These are phyloP conservation scores for Metarhizium humberi DNA, from an alignment of 2,329 filamentous ascomycete genomes.

Conservation along the genomic window DNA sequence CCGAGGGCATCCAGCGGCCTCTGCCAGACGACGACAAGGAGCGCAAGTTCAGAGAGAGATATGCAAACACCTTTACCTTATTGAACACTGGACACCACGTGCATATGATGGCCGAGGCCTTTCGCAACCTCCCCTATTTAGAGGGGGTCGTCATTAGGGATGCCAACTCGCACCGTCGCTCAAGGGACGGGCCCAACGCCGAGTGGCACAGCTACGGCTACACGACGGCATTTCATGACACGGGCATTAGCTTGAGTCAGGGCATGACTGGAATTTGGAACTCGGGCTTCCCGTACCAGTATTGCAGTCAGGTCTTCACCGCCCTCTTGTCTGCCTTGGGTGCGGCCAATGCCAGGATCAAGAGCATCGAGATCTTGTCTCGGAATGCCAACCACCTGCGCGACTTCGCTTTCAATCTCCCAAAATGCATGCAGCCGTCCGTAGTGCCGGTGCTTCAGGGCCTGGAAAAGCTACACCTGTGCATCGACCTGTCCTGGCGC, in stretches of 20 bases:
- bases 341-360: constrained; percentile 25
- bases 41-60: constrained; percentile 10
- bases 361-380: constrained; percentile 39
- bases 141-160: constrained; percentile 50
- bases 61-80: constrained; percentile 19
- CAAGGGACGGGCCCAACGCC: constrained; percentile 33
- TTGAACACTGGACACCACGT: constrained; percentile 35
- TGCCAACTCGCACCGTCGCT: constrained; percentile 39
- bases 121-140: constrained; percentile 44
- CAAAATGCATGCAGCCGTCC: constrained; percentile 24
- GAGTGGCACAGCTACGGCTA: constrained; percentile 49
- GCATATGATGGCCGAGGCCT: constrained; percentile 46
- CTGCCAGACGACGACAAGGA: constrained; percentile 7
- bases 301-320: constrained; percentile 27
- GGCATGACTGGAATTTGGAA: constrained; percentile 5
- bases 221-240: constrained; percentile 26
- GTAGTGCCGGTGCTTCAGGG: constrained; percentile 31
- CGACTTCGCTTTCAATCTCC: constrained; percentile 37
- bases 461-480: constrained; percentile 34
- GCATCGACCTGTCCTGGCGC: constrained; percentile 14
- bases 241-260: constrained; percentile 16
- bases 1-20: constrained; percentile 3
- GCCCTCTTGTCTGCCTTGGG: constrained; percentile 33
- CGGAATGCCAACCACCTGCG: constrained; percentile 20
- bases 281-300: constrained; percentile 8